Conservation (phyloP, 129 eudicot species). For the Arctium minus region DNA sequence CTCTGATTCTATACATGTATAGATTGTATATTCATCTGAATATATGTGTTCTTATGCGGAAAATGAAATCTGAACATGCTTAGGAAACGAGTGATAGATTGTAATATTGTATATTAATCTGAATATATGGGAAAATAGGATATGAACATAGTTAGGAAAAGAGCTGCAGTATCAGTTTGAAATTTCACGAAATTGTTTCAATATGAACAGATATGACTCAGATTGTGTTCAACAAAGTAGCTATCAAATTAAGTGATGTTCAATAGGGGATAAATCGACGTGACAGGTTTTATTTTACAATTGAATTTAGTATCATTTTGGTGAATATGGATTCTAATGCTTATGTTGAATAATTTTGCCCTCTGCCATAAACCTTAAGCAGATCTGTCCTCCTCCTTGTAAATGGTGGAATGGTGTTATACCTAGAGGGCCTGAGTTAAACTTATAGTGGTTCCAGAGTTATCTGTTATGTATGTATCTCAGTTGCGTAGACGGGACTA, state of each 20-base stretch:
- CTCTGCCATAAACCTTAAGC: neutral
- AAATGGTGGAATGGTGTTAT: neutral
- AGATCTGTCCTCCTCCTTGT: neutral
- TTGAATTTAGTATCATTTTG: neutral
- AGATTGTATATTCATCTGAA: neutral
- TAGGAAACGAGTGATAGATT: too few species aligned
- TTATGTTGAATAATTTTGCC: neutral
- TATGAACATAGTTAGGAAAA: too few species aligned
- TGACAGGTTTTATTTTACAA: neutral
- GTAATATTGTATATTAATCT: too few species aligned
- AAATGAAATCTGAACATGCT: neutral
- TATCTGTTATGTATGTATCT: too few species aligned
- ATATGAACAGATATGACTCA: neutral
- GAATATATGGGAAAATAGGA: too few species aligned
- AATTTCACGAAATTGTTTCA: too few species aligned
- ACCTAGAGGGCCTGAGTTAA: too few species aligned
- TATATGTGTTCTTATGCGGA: neutral
- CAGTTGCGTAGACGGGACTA: too few species aligned
- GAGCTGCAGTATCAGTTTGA: too few species aligned
- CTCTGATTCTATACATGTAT: conserved; percentile 20
- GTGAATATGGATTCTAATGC: too few species aligned
- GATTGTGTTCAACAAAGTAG: neutral
- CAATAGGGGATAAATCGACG: neutral
- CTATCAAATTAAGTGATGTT: neutral
- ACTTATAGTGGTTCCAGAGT: neutral